Evolutionary conservation across 2,329 filamentous ascomycete species (phyloP), one percentile per base, ranked within the genome.

Genomic region (Verticillium isaacii): DNA sequence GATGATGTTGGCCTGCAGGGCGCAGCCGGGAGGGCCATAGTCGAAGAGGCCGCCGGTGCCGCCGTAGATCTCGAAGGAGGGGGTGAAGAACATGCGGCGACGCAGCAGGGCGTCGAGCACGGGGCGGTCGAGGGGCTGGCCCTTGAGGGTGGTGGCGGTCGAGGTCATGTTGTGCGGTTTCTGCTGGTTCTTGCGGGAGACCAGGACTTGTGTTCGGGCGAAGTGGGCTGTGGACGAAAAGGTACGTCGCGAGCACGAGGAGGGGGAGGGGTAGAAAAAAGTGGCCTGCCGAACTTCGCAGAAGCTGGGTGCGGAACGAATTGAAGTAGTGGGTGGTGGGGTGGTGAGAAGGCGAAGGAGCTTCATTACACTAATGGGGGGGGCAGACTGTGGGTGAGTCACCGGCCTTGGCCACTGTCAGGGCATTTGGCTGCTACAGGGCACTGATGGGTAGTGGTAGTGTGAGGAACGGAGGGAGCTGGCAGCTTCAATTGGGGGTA

Each of bases 51-150:
- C 93, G 68, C 88, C 89, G 62, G 95, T 89, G 72, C 92, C 92
- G 68, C 91, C 91, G 74, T 98, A 98, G 71, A 96, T 94, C 78
- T 98, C 95, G 77, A 97, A 98, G 61, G 93, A 89, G 60, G 93
- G 93, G 66, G 93, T 97, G 79, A 95, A 96, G 83, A 98, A 98
- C 79, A 94, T 83, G 76, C 93, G 90, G 67, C 93, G 90, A 68
- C 90, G 88, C 70, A 98, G 88, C 72, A 98, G 86, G 64, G 88
- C 90, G 73, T 98, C 95, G 72, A 98, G 86, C 62, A 86, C 81
- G 63, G 84, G 80, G 72, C 92, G 88, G 78, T 98, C 93, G 70
- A 99, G 89, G 78, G 91, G 88, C 82, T 97, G 89, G 70, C 94
- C 95, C 78, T 90, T 93, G 73, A 92, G 87, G 63, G 93, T 96